phyloP scores from a whole-genome alignment of 306 rosid species.

The Clitoria ternatea region DNA sequence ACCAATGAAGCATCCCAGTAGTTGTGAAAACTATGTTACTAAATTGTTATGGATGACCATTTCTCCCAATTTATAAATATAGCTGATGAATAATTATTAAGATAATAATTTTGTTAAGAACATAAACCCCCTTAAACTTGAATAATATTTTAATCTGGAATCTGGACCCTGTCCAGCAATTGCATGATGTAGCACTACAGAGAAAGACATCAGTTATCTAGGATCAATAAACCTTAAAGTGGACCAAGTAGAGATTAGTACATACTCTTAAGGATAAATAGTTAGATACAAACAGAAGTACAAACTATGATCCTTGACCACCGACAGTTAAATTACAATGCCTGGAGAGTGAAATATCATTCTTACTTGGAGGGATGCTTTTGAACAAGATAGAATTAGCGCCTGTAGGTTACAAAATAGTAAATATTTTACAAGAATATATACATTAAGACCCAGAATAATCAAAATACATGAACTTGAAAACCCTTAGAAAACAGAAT shows the following conservation, averaged over 20 bases:
- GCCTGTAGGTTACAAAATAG: conserved; percentile 40
- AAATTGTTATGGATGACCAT: no score
- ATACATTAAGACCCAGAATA: conserved; percentile 59
- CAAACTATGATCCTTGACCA: conserved; percentile 6
- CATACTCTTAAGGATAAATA: not conserved
- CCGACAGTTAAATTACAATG: conserved; percentile 17
- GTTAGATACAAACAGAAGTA: conserved; percentile 25
- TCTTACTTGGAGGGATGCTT: conserved; percentile 17
- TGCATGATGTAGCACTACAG: no score
- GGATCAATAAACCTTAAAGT: not conserved
- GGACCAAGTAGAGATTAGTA: not conserved
- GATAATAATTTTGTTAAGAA: no score
- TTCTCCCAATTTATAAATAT: no score
- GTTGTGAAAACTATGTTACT: no score
- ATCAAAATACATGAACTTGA: conserved; percentile 26
- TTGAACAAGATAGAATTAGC: conserved; percentile 37
- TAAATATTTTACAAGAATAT: conserved; percentile 59
- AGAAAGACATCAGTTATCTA: no score
- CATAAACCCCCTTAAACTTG: no score
- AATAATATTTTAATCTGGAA: no score
- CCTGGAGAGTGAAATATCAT: conserved; percentile 8
- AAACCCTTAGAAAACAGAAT: no score
- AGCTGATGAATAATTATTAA: no score
- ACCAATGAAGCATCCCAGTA: no score
- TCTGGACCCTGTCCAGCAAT: not conserved